Conservation (phyloP, 2,329 filamentous ascomycete species). For the Pseudogymnoascus sp. region DNA sequence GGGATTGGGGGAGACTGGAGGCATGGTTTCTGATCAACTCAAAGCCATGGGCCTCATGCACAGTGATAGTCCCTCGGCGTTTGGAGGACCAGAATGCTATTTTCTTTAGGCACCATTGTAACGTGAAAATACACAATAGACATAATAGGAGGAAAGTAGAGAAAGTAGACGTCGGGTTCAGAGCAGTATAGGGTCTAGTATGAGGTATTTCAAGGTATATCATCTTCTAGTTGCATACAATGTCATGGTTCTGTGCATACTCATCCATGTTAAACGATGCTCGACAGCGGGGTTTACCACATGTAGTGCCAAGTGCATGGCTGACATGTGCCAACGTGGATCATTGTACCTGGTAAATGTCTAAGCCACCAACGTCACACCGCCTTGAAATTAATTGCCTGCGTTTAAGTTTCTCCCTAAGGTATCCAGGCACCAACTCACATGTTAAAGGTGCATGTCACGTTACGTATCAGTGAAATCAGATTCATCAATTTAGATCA, state of each 20-base stretch:
- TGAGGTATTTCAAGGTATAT: constrained; percentile 7
- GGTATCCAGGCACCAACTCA: background rate
- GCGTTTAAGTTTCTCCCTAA: background rate
- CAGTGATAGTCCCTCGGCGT: background rate
- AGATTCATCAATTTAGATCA: background rate
- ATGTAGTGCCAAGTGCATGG: background rate
- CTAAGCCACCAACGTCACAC: constrained; percentile 7
- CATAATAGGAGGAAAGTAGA: background rate
- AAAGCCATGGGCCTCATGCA: background rate
- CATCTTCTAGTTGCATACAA: constrained; percentile 6
- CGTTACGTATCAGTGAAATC: too few species aligned
- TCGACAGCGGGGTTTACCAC: constrained; percentile 4
- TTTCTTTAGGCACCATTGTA: background rate
- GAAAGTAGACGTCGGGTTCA: background rate
- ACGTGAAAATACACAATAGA: background rate
- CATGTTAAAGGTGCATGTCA: background rate
- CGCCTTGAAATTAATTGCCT: constrained; percentile 1
- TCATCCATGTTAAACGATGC: background rate
- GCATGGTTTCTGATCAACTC: constrained; percentile 4
- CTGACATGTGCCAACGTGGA: constrained; percentile 3
- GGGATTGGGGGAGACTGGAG: background rate
- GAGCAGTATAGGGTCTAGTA: background rate
- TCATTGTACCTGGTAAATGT: background rate
- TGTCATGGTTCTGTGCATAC: background rate
- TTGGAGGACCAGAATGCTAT: background rate